Evolutionary conservation across 2,329 filamentous ascomycete genomes (phyloP).

Genomic region (Aspergillus uvarum): DNA sequence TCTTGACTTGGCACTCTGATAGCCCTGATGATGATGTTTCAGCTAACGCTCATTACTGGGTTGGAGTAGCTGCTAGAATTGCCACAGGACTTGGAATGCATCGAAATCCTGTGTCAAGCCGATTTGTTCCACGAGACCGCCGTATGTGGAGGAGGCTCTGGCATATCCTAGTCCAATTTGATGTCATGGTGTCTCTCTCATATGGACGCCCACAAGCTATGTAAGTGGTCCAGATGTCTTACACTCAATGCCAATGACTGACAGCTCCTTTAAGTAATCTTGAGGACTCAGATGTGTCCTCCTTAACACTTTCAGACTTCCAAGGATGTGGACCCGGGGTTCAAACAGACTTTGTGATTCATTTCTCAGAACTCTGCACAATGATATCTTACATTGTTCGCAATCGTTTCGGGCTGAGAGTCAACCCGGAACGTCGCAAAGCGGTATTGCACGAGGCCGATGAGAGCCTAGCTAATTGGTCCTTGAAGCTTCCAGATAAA

Average conservation of each 20-base stretch:
- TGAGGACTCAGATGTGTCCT: slow-evolving; percentile 53
- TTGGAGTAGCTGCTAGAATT: slow-evolving; percentile 54
- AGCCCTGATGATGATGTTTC: slow-evolving; percentile 54
- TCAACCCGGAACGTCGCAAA: slow-evolving; percentile 42
- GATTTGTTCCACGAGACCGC: slow-evolving; percentile 42
- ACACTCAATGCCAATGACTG: background rate
- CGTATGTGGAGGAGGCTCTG: slow-evolving; percentile 47
- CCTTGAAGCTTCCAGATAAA: slow-evolving; percentile 42
- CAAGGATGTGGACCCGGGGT: slow-evolving; percentile 48
- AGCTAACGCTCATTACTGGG: slow-evolving; percentile 55
- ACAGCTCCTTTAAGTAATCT: slow-evolving; percentile 36
- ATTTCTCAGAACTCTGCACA: slow-evolving; percentile 52
- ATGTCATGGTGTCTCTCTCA: slow-evolving; percentile 45
- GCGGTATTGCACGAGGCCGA: slow-evolving; percentile 44
- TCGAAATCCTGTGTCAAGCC: slow-evolving; percentile 43
- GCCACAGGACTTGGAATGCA: slow-evolving; percentile 58
- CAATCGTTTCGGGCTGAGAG: slow-evolving; percentile 43
- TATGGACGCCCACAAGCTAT: slow-evolving; percentile 56
- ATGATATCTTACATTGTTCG: slow-evolving; percentile 50
- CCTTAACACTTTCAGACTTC: slow-evolving; percentile 48
- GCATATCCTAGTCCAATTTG: slow-evolving; percentile 47
- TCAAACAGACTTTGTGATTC: slow-evolving; percentile 47
- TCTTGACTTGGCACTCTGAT: slow-evolving; percentile 58
- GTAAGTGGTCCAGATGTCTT: slow-evolving; percentile 26
- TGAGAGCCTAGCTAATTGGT: slow-evolving; percentile 45